Percentiles rank a stretch among this genome's conserved stretches.
These are phyloP conservation scores for Trametes punicea DNA, from an alignment of 768 basidiomycete species.

Conservation along the genomic window DNA sequence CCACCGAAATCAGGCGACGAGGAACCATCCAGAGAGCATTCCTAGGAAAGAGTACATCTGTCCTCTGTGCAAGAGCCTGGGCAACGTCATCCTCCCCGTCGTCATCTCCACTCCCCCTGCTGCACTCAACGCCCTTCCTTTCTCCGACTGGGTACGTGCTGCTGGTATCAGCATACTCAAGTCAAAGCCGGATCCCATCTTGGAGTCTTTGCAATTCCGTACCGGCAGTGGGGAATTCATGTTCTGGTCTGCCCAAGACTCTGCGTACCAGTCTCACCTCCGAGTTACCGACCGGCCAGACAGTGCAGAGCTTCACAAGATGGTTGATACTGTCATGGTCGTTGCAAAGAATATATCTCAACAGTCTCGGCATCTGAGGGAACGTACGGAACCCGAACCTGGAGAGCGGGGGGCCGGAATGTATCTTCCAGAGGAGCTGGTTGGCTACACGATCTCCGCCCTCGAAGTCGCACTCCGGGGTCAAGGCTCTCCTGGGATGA, in stretches of 20 bases:
- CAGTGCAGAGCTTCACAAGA: conserved; percentile 62
- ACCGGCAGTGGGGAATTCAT: conserved; percentile 87
- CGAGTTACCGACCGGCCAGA: conserved; percentile 51
- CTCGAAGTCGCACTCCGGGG: conserved; percentile 84
- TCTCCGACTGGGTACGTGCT: conserved; percentile 87
- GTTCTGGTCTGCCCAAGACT: conserved; percentile 84
- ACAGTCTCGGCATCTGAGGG: conserved; percentile 80
- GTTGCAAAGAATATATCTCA: conserved; percentile 77
- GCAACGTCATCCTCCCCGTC: conserved; percentile 91
- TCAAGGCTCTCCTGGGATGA: conserved; percentile 41
- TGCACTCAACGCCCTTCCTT: conserved; percentile 53
- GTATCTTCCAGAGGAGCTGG: conserved; percentile 88
- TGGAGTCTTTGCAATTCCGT: conserved; percentile 71
- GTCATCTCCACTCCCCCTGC: conserved; percentile 45
- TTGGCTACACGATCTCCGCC: conserved; percentile 82
- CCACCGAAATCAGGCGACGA: conserved; percentile 81
- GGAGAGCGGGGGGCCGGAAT: conserved; percentile 80
- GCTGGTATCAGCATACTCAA: conserved; percentile 89
- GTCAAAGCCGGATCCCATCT: conserved; percentile 66
- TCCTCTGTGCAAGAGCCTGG: conserved; percentile 93
- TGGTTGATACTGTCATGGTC: conserved; percentile 84
- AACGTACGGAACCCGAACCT: conserved; percentile 65
- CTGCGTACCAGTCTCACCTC: conserved; percentile 56
- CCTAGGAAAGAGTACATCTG: conserved; percentile 93
- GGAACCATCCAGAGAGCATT: conserved; percentile 95